Evolutionary conservation across 1,284 basidiomycete species (phyloP).

Genomic region (Cutaneotrichosporon sp.): DNA sequence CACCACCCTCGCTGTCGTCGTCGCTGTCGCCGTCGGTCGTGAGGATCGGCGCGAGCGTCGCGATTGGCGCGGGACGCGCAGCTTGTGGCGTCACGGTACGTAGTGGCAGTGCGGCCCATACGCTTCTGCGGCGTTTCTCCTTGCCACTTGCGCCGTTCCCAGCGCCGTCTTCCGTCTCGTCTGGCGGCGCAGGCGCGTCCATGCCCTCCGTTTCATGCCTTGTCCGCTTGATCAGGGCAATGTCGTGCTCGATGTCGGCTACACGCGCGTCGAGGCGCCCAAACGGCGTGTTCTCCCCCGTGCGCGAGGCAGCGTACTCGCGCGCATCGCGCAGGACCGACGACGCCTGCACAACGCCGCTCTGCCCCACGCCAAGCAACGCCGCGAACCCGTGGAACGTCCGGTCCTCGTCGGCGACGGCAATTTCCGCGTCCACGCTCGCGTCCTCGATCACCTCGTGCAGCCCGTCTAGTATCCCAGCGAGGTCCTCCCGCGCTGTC

Average conservation of each 20-base stretch:
- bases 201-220: conserved; percentile 40
- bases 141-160: background rate
- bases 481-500: conserved; percentile 42
- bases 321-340: conserved; percentile 56
- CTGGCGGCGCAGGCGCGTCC: conserved; percentile 18
- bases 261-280: conserved; percentile 56
- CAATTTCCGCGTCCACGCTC: conserved; percentile 79
- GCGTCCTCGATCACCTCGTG: conserved; percentile 77
- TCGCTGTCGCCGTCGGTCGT: conserved; percentile 7
- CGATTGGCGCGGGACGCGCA: background rate
- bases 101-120: conserved; percentile 20
- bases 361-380: conserved; percentile 58
- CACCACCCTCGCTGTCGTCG: conserved; percentile 7
- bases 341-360: conserved; percentile 37
- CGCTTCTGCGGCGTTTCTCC: conserved; percentile 3
- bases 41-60: background rate
- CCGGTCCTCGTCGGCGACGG: conserved; percentile 68
- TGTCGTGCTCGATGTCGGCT: conserved; percentile 72
- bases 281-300: conserved; percentile 52
- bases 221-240: conserved; percentile 52
- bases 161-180: background rate
- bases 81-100: conserved; percentile 14
- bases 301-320: conserved; percentile 55
- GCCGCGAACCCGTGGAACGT: conserved; percentile 66
- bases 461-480: conserved; percentile 59